Evolutionary conservation across 768 basidiomycete species (phyloP).

Genomic region (Boletellus sp.): DNA sequence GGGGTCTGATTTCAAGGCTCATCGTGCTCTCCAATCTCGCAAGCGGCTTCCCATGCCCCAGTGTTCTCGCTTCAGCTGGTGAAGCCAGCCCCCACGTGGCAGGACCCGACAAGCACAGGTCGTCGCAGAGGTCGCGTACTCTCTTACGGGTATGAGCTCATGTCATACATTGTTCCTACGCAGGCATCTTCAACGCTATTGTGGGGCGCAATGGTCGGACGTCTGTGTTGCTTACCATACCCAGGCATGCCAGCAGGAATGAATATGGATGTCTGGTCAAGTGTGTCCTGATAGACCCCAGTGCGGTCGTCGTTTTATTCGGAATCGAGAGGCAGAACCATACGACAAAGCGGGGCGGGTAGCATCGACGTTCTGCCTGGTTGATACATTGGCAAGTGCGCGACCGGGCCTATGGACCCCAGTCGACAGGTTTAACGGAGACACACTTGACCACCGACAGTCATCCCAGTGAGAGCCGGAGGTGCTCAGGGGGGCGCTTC

Average conservation of each 20-base stretch:
- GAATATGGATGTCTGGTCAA: too few relatives aligned
- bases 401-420: too few relatives aligned
- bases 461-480: too few relatives aligned
- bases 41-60: slow-evolving; percentile 6
- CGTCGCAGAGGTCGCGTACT: background rate
- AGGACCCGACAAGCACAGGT: background rate
- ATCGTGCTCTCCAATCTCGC: background rate
- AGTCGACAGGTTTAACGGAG: too few relatives aligned
- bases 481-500: too few relatives aligned
- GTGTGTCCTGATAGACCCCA: too few relatives aligned
- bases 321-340: slow-evolving; percentile 58
- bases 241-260: too few relatives aligned
- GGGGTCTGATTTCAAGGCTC: background rate
- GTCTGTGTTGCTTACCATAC: too few relatives aligned
- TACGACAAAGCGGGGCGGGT: slow-evolving; percentile 45
- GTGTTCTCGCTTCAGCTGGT: background rate
- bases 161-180: slow-evolving; percentile 59
- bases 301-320: slow-evolving; percentile 37
- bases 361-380: slow-evolving; percentile 49
- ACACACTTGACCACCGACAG: too few relatives aligned
- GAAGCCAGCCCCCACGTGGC: background rate
- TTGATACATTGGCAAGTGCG: too few relatives aligned
- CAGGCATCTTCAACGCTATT: too few relatives aligned
- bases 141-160: slow-evolving; percentile 44
- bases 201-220: too few relatives aligned